Evolutionary conservation across 257 asterid species (phyloP).

Genomic region (Nemophila menziesii): DNA sequence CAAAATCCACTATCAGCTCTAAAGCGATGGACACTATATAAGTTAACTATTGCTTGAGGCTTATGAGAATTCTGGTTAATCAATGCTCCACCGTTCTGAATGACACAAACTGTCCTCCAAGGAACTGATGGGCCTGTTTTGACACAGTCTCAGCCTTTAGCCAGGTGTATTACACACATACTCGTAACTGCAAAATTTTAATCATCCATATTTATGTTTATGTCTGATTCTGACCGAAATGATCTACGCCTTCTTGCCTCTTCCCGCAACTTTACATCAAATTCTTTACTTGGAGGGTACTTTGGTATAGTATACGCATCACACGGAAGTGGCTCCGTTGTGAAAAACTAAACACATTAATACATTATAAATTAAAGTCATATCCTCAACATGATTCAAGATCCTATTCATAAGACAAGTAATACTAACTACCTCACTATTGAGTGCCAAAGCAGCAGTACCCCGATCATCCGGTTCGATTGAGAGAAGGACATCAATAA

Average conservation of each 20-base stretch:
- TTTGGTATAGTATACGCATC: constrained; percentile 1
- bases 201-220: too few relatives aligned
- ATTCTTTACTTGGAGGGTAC: constrained; percentile 3
- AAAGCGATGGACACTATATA: constrained; percentile 16
- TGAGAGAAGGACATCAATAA: constrained; percentile 10
- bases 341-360: not conserved
- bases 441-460: constrained; percentile 13
- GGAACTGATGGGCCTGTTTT: not conserved
- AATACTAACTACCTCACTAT: constrained; percentile 10
- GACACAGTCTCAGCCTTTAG: not conserved
- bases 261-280: constrained; percentile 1
- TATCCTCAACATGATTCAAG: not conserved
- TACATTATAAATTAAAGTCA: not conserved
- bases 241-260: constrained; percentile 3
- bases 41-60: constrained; percentile 17
- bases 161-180: not conserved
- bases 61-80: constrained; percentile 26
- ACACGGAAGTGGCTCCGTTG: constrained; percentile 3
- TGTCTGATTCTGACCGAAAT: too few relatives aligned
- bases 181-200: not conserved
- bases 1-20: constrained; percentile 14
- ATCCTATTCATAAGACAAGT: not conserved
- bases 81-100: constrained; percentile 18
- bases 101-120: constrained; percentile 5
- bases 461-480: constrained; percentile 13